These are phyloP conservation scores for Trichosporon ovoides DNA, from an alignment of 1,284 basidiomycete genomes.

Conservation along the genomic window DNA sequence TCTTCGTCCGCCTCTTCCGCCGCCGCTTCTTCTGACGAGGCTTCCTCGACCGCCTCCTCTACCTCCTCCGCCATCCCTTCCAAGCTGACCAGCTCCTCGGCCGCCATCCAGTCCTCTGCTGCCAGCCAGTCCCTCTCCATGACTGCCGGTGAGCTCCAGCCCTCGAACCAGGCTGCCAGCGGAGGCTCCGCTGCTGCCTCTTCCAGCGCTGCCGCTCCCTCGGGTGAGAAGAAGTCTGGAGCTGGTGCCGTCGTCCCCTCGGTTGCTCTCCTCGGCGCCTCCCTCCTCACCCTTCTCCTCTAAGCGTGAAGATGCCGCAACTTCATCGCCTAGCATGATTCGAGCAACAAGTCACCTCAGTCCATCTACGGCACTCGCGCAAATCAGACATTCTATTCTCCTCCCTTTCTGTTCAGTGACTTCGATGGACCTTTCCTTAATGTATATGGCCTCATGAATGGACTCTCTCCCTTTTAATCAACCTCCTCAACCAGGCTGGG, in stretches of 20 bases:
- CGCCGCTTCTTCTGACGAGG: no score
- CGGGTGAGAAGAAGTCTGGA: conserved; percentile 1
- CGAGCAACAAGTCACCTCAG: no score
- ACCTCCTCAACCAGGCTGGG: no score
- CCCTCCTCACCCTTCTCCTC: conserved; percentile 12
- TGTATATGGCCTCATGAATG: no score
- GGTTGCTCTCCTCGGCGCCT: conserved; percentile 16
- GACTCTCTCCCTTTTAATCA: no score
- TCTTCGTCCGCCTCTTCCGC: not conserved
- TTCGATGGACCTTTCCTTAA: no score
- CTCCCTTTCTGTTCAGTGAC: no score
- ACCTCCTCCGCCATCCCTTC: not conserved
- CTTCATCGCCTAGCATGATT: no score
- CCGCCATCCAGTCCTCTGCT: not conserved
- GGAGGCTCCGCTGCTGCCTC: not conserved
- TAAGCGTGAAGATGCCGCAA: conserved; percentile 10
- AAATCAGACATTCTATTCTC: no score
- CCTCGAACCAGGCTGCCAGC: not conserved
- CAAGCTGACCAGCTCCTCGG: not conserved
- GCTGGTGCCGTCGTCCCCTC: conserved; percentile 14
- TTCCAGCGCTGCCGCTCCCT: not conserved
- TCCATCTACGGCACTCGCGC: no score
- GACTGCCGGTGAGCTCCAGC: not conserved
- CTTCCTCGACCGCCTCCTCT: not conserved
- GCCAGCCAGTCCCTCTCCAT: not conserved